Evolutionary conservation across 2,329 filamentous ascomycete species (phyloP).

Genomic region (Aureobasidium namibiae): DNA sequence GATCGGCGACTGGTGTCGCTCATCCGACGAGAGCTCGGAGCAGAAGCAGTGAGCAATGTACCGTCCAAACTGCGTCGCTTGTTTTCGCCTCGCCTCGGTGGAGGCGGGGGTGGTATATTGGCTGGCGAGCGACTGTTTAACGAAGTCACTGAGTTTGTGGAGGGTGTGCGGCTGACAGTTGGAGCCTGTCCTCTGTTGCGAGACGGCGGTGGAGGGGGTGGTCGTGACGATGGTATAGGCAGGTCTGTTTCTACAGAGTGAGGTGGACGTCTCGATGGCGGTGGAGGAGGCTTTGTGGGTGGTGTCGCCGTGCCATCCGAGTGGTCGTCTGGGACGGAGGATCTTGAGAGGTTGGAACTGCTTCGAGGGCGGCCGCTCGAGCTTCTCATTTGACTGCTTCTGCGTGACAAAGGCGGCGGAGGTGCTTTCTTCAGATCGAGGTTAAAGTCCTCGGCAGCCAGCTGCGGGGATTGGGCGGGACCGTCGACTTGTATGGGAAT

Average conservation of each 20-base stretch:
- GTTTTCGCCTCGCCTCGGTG: conserved; percentile 10
- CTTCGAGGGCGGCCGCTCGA: conserved; percentile 19
- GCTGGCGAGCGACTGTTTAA: not conserved
- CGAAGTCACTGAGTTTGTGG: not conserved
- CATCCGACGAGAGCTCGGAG: not conserved
- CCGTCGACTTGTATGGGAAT: conserved; percentile 8
- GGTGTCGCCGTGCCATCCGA: not conserved
- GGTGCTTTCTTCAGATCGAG: conserved; percentile 35
- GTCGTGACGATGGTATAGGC: not conserved
- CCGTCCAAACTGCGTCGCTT: conserved; percentile 12
- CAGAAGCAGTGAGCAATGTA: not conserved
- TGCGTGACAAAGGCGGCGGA: conserved; percentile 38
- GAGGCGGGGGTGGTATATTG: conserved; percentile 7
- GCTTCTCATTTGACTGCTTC: conserved; percentile 38
- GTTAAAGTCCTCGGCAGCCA: not conserved
- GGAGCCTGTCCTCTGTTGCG: not conserved
- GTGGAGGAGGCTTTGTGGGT: conserved; percentile 10
- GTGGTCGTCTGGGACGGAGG: conserved; percentile 3
- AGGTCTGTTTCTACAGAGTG: not conserved
- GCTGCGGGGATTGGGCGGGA: conserved; percentile 14
- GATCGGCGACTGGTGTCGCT: conserved; percentile 8
- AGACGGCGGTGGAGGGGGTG: conserved; percentile 9
- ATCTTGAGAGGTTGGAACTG: conserved; percentile 20
- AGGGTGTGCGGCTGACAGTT: conserved; percentile 7
- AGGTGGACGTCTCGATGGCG: not conserved